Percentiles rank a stretch among this genome's conserved stretches.
These are phyloP conservation scores for Penicillium palitans DNA, from an alignment of 2,329 filamentous ascomycete species.

Conservation along the genomic window DNA sequence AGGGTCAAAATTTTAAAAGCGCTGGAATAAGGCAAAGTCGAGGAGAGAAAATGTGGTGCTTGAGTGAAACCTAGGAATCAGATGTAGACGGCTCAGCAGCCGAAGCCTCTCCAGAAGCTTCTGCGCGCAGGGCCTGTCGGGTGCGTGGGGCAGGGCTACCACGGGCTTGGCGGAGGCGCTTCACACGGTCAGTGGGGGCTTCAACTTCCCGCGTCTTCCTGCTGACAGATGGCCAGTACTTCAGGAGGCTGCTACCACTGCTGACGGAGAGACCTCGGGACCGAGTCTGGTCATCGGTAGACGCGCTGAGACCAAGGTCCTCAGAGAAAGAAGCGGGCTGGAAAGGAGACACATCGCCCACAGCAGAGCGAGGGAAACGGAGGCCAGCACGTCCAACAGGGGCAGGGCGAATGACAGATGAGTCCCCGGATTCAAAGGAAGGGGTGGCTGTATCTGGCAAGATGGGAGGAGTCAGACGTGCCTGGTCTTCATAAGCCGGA, in stretches of 20 bases:
- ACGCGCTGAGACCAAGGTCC: not conserved
- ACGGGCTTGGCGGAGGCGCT: conserved; percentile 1
- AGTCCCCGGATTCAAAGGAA: not conserved
- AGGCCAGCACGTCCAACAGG: not conserved
- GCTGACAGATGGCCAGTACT: not conserved
- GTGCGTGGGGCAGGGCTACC: conserved; percentile 7
- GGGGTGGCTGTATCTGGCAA: not conserved
- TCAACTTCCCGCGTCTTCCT: not conserved
- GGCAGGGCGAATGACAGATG: not conserved
- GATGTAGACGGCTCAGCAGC: not conserved
- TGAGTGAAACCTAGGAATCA: not conserved
- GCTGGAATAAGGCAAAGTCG: not conserved
- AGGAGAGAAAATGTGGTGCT: not conserved
- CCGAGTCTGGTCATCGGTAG: not conserved
- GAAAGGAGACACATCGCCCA: not conserved
- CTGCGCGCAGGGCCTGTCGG: not conserved
- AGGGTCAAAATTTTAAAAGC: not conserved
- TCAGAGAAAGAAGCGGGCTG: conserved; percentile 10
- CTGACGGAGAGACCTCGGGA: not conserved
- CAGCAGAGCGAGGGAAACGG: not conserved
- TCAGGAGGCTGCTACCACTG: not conserved
- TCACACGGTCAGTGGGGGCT: conserved; percentile 1
- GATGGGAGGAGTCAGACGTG: conserved; percentile 8
- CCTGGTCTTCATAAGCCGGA: conserved; percentile 2
- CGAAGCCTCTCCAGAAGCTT: not conserved